Percentiles rank a stretch among this genome's conserved stretches.
These are phyloP conservation scores for Hymenoscyphus occultus DNA, from an alignment of 2,329 filamentous ascomycete genomes.

Conservation along the genomic window DNA sequence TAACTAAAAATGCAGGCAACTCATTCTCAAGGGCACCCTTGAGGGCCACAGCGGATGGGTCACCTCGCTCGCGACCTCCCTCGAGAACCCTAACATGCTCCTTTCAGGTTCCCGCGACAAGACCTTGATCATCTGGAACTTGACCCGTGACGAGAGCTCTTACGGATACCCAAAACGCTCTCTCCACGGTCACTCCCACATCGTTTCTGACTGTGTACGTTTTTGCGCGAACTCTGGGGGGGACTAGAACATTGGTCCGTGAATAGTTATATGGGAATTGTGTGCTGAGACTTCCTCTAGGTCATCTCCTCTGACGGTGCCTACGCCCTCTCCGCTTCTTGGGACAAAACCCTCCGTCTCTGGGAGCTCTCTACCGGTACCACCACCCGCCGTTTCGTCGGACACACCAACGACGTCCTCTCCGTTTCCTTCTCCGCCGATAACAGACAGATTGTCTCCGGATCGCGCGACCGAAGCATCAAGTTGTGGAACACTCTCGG, in stretches of 20 bases:
- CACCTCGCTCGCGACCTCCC: slow-evolving; percentile 95
- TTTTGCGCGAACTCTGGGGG: slow-evolving; percentile 25
- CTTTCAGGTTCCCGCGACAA: slow-evolving; percentile 97
- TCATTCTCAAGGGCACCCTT: slow-evolving; percentile 90
- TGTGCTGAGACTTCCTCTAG: slow-evolving; percentile 51
- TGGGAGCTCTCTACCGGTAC: slow-evolving; percentile 98
- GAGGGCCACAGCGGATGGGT: slow-evolving; percentile 99
- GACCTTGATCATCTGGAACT: slow-evolving; percentile 99
- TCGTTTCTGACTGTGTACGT: slow-evolving; percentile 99
- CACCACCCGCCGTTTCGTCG: slow-evolving; percentile 97
- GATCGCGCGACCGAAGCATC: slow-evolving; percentile 96
- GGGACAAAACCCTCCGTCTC: slow-evolving; percentile 99
- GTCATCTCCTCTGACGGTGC: slow-evolving; percentile 99
- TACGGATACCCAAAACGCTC: slow-evolving; percentile 99
- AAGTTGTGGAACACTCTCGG: slow-evolving; percentile 99
- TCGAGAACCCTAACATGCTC: slow-evolving; percentile 99
- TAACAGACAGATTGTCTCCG: slow-evolving; percentile 99
- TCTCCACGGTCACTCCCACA: slow-evolving; percentile 98
- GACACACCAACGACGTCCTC: slow-evolving; percentile 99
- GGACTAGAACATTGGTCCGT: slow-evolving; percentile 13
- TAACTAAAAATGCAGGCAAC: slow-evolving; percentile 24
- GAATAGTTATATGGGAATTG: slow-evolving; percentile 22
- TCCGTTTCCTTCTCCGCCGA: slow-evolving; percentile 99
- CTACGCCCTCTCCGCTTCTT: slow-evolving; percentile 97
- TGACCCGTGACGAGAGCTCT: slow-evolving; percentile 95